Evolutionary conservation across 768 basidiomycete species (phyloP), one percentile per base, ranked within the genome.

Genomic region (Trametes maxima): DNA sequence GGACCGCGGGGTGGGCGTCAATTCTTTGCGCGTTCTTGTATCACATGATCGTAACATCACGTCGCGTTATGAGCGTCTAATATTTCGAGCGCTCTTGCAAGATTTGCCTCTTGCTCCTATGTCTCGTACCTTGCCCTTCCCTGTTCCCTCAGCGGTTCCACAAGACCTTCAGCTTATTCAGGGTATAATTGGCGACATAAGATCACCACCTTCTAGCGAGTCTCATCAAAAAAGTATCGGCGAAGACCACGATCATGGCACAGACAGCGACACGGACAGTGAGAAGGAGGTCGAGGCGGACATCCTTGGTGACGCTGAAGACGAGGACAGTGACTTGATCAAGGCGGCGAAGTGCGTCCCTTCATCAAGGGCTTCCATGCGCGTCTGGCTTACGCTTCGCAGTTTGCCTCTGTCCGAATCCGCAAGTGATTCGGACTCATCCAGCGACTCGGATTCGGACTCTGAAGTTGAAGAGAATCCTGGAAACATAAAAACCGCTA

Each of bases 91-190:
- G 48, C 33, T 37, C 28, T 2, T 22, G n/a, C 28, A 33, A 37
- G 59, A 45, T 57, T 62, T 57, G 49, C 25, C 46, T 56, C 22
- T 22, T 35, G 39, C 64, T 19, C 36, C 43, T 5, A 65, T 63
- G 61, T 24, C 63, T 22, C 42, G 54, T 49, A 43, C 22, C 19
- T 56, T 57, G 19, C 49, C 60, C 45, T 92, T 90, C 79, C 85
- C 84, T 67, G 68, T 83, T 10, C 90, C 90, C 28, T 77, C 78
- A n/a, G 68, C 66, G 19, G 74, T 90, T 19, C 82, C 91, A 11
- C 91, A 91, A 68, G 90, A 93, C 69, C 75, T 93, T 21, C 78
- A 90, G 40, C 79, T 92, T 43, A 92, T 92, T 40, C 85, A 84
- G 49, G 85, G 86, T 58, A 65, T 90, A 28, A 74, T 92, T 59